Evolutionary conservation across 441 rosid species (phyloP).

Genomic region (Viola pubescens): DNA sequence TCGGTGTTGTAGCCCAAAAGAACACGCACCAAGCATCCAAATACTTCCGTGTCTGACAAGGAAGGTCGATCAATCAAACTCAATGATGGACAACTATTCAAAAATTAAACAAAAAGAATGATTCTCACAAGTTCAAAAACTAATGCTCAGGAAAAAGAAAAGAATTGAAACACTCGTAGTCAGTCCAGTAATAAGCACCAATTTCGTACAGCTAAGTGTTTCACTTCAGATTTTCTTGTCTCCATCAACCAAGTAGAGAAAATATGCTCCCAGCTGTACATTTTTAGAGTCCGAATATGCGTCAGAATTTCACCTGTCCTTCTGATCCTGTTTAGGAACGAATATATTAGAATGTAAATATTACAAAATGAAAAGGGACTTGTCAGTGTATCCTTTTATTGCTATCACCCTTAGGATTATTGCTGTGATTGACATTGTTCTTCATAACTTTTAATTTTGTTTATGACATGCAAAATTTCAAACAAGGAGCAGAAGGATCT

Average conservation of each 20-base stretch:
- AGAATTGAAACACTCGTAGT: slow-evolving; percentile 3
- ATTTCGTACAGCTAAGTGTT: slow-evolving; percentile 66
- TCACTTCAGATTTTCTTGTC: slow-evolving; percentile 75
- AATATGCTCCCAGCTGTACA: slow-evolving; percentile 85
- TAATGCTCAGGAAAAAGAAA: not conserved
- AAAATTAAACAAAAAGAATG: slow-evolving; percentile 10
- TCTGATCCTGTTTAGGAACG: slow-evolving; percentile 52
- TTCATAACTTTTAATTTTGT: no score
- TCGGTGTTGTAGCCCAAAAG: slow-evolving; percentile 98
- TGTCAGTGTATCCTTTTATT: no score
- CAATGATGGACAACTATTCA: slow-evolving; percentile 13
- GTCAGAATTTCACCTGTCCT: slow-evolving; percentile 84
- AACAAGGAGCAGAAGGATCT: not conserved
- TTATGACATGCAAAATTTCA: not conserved
- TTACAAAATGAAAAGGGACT: no score
- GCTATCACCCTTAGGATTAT: no score
- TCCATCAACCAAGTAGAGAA: slow-evolving; percentile 79
- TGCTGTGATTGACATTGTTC: no score
- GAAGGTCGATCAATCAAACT: slow-evolving; percentile 11
- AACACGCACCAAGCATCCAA: slow-evolving; percentile 99
- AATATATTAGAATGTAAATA: not conserved
- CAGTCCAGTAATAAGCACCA: slow-evolving; percentile 10
- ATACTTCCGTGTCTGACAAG: slow-evolving; percentile 72
- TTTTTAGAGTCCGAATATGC: slow-evolving; percentile 77
- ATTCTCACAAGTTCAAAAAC: not conserved